Evolutionary conservation across 371 early-diverging fungal genomes (phyloP).

Genomic region (Mucor piriformis): DNA sequence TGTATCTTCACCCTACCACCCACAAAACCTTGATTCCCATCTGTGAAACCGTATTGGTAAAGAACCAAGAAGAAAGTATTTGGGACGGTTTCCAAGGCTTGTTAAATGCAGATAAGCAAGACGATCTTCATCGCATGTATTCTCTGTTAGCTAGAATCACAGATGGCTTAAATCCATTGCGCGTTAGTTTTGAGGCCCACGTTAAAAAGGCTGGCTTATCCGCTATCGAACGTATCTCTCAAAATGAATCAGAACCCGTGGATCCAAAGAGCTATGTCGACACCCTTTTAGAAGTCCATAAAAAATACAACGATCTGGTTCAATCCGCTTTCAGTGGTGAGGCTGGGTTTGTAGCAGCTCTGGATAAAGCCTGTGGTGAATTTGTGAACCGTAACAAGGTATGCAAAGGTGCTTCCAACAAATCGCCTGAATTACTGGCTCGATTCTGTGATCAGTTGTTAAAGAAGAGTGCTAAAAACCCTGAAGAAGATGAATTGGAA

Average conservation of each 20-base stretch:
- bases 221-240: slow-evolving; percentile 83
- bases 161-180: slow-evolving; percentile 81
- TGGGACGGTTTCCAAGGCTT: slow-evolving; percentile 89
- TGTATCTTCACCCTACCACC: slow-evolving; percentile 85
- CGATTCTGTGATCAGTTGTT: slow-evolving; percentile 84
- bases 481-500: slow-evolving; percentile 86
- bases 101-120: slow-evolving; percentile 82
- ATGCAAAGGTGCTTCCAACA: slow-evolving; percentile 70
- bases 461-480: slow-evolving; percentile 81
- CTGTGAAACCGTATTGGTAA: slow-evolving; percentile 85
- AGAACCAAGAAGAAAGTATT: slow-evolving; percentile 76
- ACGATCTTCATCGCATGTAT: slow-evolving; percentile 87
- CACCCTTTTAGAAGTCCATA: slow-evolving; percentile 79
- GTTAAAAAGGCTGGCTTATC: slow-evolving; percentile 84
- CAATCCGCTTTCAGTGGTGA: slow-evolving; percentile 80
- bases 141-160: slow-evolving; percentile 79
- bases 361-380: slow-evolving; percentile 92
- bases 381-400: slow-evolving; percentile 90
- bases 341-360: slow-evolving; percentile 88
- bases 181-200: slow-evolving; percentile 78
- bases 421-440: slow-evolving; percentile 86
- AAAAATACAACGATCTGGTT: slow-evolving; percentile 77
- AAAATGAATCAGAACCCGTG: slow-evolving; percentile 47
- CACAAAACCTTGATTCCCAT: slow-evolving; percentile 75
- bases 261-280: slow-evolving; percentile 88